phyloP scores from a whole-genome alignment of 345 rosid species.

The Syzygium aqueum region DNA sequence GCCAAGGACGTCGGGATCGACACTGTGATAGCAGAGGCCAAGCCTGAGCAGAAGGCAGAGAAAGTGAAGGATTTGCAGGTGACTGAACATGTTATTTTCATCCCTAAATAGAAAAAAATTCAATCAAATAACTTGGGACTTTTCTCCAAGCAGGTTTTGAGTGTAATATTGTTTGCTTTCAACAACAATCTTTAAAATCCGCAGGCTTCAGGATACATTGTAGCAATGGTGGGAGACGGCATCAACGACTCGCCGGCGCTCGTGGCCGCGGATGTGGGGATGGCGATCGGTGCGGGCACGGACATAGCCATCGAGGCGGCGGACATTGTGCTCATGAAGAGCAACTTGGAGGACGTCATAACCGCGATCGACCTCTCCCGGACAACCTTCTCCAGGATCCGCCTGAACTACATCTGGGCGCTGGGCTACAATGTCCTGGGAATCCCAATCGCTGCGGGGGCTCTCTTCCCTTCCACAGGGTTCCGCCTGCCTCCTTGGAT shows the following conservation, averaged over 20 bases:
- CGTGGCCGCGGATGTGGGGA: conserved; percentile 89
- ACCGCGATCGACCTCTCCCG: conserved; percentile 86
- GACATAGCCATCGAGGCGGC: conserved; percentile 97
- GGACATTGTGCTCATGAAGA: conserved; percentile 88
- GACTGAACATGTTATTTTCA: not conserved
- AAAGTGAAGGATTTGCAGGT: conserved; percentile 84
- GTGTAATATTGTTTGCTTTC: not conserved
- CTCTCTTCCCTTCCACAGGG: conserved; percentile 49
- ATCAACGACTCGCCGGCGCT: conserved; percentile 92
- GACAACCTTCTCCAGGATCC: conserved; percentile 74
- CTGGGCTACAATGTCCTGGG: conserved; percentile 80
- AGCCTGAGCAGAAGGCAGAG: conserved; percentile 87
- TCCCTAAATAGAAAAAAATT: not conserved
- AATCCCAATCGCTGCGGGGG: conserved; percentile 84
- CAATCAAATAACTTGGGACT: not conserved
- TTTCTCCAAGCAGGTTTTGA: not conserved
- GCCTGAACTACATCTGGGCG: conserved; percentile 92
- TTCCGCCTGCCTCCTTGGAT: conserved; percentile 95
- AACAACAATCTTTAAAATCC: not conserved
- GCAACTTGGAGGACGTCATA: conserved; percentile 90
- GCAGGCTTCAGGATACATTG: conserved; percentile 61
- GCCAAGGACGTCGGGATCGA: conserved; percentile 79
- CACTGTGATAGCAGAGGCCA: conserved; percentile 74
- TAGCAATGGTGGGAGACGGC: conserved; percentile 98
- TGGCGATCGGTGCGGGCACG: conserved; percentile 97